Evolutionary conservation across 2,329 filamentous ascomycete species (phyloP).

Genomic region (Byssochlamys sp.): DNA sequence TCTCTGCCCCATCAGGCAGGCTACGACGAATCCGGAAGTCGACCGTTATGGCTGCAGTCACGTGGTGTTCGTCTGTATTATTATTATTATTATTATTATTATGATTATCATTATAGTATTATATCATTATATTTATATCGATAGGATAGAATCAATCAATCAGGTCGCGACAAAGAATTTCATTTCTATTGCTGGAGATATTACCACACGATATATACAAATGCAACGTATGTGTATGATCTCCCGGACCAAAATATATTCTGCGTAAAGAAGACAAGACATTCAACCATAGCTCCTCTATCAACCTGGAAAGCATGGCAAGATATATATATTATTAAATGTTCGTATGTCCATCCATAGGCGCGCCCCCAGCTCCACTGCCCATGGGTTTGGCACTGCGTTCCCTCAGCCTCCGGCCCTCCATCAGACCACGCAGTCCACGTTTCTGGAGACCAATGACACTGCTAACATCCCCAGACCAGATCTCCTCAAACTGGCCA

Average conservation of each 20-base stretch:
- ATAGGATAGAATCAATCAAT: too few relatives aligned
- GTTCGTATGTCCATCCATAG: not conserved
- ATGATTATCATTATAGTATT: too few relatives aligned
- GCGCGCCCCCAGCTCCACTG: not conserved
- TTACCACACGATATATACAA: not conserved
- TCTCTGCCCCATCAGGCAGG: too few relatives aligned
- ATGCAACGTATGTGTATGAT: not conserved
- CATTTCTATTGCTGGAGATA: not conserved
- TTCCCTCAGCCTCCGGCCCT: constrained; percentile 76
- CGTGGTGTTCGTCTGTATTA: too few relatives aligned
- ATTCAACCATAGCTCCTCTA: not conserved
- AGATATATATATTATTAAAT: not conserved
- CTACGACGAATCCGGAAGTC: too few relatives aligned
- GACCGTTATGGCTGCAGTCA: too few relatives aligned
- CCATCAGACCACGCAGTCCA: constrained; percentile 85
- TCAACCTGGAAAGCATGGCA: not conserved
- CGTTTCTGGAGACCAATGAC: constrained; percentile 94
- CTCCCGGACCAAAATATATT: not conserved
- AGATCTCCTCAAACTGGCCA: constrained; percentile 52
- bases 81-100: too few relatives aligned
- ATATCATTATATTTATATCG: too few relatives aligned
- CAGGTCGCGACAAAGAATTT: too few relatives aligned
- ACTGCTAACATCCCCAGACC: constrained; percentile 63
- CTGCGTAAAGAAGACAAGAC: not conserved
- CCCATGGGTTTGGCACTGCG: constrained; percentile 38